Conservation (phyloP, 805 yeast species). For the Kazachstania kunashirensis region DNA sequence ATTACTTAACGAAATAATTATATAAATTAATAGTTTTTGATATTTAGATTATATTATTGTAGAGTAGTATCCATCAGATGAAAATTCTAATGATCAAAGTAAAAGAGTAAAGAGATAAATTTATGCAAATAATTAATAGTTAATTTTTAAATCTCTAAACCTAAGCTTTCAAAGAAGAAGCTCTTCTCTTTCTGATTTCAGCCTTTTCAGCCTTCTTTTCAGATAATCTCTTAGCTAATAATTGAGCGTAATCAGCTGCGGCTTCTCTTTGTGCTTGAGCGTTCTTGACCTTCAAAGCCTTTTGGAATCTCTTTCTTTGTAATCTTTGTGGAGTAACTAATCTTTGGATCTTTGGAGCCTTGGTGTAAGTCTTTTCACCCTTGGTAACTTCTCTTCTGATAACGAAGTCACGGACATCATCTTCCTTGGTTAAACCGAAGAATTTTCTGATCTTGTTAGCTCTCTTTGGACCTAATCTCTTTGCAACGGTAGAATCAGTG, state of each 20-base stretch:
- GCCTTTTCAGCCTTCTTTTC: slow-evolving; percentile 98
- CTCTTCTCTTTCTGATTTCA: slow-evolving; percentile 99
- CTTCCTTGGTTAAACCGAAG: slow-evolving; percentile 64
- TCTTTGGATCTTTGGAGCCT: slow-evolving; percentile 99
- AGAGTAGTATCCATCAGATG: background rate
- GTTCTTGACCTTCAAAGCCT: slow-evolving; percentile 85
- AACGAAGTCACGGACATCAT: slow-evolving; percentile 61
- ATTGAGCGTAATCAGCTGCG: slow-evolving; percentile 99
- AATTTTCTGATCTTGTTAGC: slow-evolving; percentile 99
- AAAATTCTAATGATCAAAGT: background rate
- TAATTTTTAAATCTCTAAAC: background rate
- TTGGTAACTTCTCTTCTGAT: slow-evolving; percentile 96
- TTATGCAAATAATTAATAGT: slow-evolving; percentile 1
- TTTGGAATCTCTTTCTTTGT: slow-evolving; percentile 97
- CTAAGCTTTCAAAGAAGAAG: slow-evolving; percentile 92
- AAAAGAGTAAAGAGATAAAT: background rate
- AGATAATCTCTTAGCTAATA: slow-evolving; percentile 93
- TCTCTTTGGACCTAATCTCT: slow-evolving; percentile 99
- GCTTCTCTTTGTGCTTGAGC: slow-evolving; percentile 99
- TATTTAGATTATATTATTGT: background rate
- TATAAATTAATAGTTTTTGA: slow-evolving; percentile 1
- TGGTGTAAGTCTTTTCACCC: slow-evolving; percentile 84
- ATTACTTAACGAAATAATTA: slow-evolving; percentile 1
- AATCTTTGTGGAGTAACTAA: slow-evolving; percentile 97
- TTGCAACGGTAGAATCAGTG: slow-evolving; percentile 89